A percentile compares a stretch with the other conserved stretches of the same genome.
Evolutionary conservation across 805 yeast species (phyloP).

Genomic region (Nakazawaea pomicola): DNA sequence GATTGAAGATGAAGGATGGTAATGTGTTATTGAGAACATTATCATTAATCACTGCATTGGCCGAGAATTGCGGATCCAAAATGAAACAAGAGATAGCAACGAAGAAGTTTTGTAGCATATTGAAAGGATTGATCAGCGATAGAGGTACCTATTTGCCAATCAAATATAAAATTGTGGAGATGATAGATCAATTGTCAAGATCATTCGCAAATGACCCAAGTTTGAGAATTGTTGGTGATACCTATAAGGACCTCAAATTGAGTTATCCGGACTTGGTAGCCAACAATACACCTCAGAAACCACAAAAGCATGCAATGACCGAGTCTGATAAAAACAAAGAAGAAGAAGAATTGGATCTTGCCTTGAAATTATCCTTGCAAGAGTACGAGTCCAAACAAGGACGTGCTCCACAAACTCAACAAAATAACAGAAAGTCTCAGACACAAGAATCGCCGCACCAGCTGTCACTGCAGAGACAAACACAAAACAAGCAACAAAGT

Average conservation of each 20-base stretch:
- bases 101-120: slow-evolving; percentile 41
- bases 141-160: slow-evolving; percentile 59
- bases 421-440: no score
- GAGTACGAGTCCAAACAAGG: slow-evolving; percentile 46
- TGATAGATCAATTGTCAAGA: slow-evolving; percentile 58
- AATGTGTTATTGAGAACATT: slow-evolving; percentile 60
- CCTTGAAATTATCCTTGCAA: slow-evolving; percentile 64
- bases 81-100: slow-evolving; percentile 61
- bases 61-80: slow-evolving; percentile 74
- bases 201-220: slow-evolving; percentile 74
- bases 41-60: slow-evolving; percentile 51
- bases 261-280: slow-evolving; percentile 31
- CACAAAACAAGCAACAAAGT: slow-evolving; percentile 12
- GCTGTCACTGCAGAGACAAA: slow-evolving; percentile 17
- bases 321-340: slow-evolving; percentile 48
- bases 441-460: slow-evolving; percentile 13
- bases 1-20: slow-evolving; percentile 51
- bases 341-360: slow-evolving; percentile 76
- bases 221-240: slow-evolving; percentile 61
- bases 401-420: slow-evolving; percentile 4
- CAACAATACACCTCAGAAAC: slow-evolving; percentile 43
- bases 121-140: slow-evolving; percentile 48
- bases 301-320: slow-evolving; percentile 48
- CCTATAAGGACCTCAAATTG: slow-evolving; percentile 43
- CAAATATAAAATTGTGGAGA: slow-evolving; percentile 59